A percentile compares a stretch with the other conserved stretches of the same genome.
Evolutionary conservation across 139 green algal genomes (phyloP).

Genomic region (Deuterostichococcus epilithicus): DNA sequence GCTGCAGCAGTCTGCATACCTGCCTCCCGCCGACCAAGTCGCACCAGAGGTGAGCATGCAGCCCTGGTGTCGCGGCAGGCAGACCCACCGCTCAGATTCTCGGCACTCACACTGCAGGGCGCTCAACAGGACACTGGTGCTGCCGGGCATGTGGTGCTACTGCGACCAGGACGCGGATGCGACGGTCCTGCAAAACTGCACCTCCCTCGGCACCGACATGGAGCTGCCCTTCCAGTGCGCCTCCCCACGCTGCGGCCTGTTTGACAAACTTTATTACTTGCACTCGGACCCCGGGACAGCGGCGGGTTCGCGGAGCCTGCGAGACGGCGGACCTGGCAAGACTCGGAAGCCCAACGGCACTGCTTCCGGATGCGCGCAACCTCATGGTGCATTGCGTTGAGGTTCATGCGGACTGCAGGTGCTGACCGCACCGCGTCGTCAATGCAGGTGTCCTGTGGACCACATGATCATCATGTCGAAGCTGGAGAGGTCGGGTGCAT

Average conservation of each 20-base stretch:
- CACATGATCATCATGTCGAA: background rate
- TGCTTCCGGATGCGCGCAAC: no score
- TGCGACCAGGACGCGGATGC: background rate
- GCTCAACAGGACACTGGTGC: background rate
- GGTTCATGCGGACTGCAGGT: no score
- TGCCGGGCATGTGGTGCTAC: background rate
- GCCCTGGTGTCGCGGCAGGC: background rate
- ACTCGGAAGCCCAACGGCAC: no score
- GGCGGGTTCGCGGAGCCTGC: no score
- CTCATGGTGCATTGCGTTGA: no score
- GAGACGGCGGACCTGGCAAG: no score
- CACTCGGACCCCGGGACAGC: no score
- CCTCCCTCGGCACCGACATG: background rate
- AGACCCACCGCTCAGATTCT: background rate
- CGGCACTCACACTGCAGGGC: background rate
- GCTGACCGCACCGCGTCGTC: no score
- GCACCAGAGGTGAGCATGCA: no score
- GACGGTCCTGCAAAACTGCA: background rate
- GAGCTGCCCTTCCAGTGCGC: background rate
- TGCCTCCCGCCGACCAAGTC: no score
- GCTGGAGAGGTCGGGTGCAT: background rate
- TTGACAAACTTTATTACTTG: no score
- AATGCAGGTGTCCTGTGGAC: background rate
- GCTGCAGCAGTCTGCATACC: no score
- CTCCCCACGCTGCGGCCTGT: background rate